phyloP scores from a whole-genome alignment of 163 green algal species.

The Scenedesmus sp. region DNA sequence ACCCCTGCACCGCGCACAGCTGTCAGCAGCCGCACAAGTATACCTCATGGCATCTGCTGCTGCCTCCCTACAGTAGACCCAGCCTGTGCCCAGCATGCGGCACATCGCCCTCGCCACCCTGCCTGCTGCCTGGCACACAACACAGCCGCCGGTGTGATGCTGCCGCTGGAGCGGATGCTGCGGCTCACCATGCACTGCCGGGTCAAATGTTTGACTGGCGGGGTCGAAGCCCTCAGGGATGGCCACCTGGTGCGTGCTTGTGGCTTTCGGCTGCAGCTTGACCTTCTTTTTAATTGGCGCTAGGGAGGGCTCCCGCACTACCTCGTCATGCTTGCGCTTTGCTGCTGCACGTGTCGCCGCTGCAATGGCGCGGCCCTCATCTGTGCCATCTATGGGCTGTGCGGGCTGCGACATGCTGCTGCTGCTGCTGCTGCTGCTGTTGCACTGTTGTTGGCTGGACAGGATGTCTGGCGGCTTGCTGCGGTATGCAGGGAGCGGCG shows the following conservation, averaged over 20 bases:
- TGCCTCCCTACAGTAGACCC: no score
- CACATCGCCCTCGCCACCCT: no score
- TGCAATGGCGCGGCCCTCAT: conserved; percentile 75
- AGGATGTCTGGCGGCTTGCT: background rate
- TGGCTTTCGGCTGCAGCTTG: conserved; percentile 24
- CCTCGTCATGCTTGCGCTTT: conserved; percentile 72
- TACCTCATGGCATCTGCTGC: no score
- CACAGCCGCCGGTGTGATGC: background rate
- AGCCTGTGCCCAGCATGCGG: no score
- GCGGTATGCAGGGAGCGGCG: background rate
- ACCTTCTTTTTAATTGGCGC: background rate
- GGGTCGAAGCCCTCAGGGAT: conserved; percentile 76
- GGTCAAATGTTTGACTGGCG: conserved; percentile 62
- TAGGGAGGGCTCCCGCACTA: conserved; percentile 46
- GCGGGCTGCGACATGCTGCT: background rate
- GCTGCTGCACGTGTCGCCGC: conserved; percentile 73
- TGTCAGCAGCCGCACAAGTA: no score
- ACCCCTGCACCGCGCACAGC: no score
- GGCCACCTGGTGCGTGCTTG: conserved; percentile 82
- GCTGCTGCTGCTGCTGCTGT: background rate
- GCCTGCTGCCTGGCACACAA: no score
- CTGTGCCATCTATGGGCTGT: conserved; percentile 73
- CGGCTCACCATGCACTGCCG: conserved; percentile 66
- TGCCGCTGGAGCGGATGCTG: background rate
- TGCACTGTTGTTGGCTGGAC: background rate